Evolutionary conservation across 176 grass and related monocot genomes (phyloP).

Genomic region (Tillandsia leiboldiana): DNA sequence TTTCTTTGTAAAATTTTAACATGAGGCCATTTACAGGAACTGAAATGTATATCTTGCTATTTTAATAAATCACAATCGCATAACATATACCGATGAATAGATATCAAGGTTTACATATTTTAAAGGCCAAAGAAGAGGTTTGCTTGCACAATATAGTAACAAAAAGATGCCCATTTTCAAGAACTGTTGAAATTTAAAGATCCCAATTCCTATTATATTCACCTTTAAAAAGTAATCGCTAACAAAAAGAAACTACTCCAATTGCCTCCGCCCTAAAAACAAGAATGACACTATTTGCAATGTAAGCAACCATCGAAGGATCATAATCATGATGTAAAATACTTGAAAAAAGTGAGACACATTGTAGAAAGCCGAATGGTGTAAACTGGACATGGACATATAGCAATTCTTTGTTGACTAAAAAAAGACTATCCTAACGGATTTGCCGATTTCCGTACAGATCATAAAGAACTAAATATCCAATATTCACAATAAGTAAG

Average conservation of each 20-base stretch:
- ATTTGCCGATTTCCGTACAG: neutral
- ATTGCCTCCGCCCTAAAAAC: too few relatives aligned
- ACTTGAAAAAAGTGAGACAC: neutral
- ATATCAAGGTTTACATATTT: neutral
- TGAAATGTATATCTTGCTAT: neutral
- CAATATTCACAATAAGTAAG: slow-evolving; percentile 3
- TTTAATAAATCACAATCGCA: too few relatives aligned
- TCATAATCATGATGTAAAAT: neutral
- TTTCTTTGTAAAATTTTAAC: neutral
- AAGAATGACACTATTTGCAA: too few relatives aligned
- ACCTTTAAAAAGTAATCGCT: too few relatives aligned
- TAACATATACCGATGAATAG: too few relatives aligned
- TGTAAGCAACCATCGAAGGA: neutral
- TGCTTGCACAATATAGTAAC: neutral
- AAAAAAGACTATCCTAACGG: neutral
- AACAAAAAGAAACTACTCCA: too few relatives aligned
- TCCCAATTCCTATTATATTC: too few relatives aligned
- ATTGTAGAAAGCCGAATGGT: neutral
- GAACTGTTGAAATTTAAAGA: too few relatives aligned
- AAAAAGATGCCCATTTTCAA: neutral
- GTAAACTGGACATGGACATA: neutral
- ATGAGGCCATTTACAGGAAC: neutral
- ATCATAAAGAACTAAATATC: neutral
- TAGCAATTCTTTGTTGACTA: neutral
- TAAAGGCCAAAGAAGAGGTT: neutral